Percentiles rank a stretch among this genome's conserved stretches.
phyloP scores from a whole-genome alignment of 306 rosid genomes.

The Cicer yamashitae region DNA sequence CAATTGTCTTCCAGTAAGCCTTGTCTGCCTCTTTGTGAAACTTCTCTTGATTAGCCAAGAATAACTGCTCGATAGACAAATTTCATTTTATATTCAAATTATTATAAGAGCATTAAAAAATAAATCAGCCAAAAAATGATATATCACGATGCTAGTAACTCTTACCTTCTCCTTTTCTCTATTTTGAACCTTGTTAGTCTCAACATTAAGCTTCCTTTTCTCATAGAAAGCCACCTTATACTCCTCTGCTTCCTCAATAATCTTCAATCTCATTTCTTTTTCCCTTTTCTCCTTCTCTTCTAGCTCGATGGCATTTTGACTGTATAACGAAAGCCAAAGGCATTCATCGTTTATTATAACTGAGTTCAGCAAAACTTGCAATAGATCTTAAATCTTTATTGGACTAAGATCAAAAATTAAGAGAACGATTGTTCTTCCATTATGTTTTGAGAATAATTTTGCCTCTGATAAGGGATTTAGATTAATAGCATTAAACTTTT shows the following conservation, averaged over 20 bases:
- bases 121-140: background rate
- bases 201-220: constrained; percentile 93
- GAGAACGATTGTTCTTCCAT: constrained; percentile 15
- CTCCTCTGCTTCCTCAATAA: constrained; percentile 96
- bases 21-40: constrained; percentile 98
- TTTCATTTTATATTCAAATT: constrained; percentile 19
- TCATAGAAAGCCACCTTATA: constrained; percentile 79
- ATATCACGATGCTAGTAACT: constrained; percentile 23
- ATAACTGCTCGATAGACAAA: constrained; percentile 59
- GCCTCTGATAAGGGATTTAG: constrained; percentile 20
- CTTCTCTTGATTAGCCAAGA: constrained; percentile 84
- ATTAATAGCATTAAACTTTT: background rate
- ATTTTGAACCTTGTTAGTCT: constrained; percentile 80
- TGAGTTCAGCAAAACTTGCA: constrained; percentile 31
- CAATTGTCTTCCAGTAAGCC: constrained; percentile 93
- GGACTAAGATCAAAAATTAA: constrained; percentile 20
- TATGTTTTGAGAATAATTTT: background rate
- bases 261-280: constrained; percentile 86
- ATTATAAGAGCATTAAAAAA: constrained; percentile 29
- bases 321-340: constrained; percentile 52
- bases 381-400: constrained; percentile 28
- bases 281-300: constrained; percentile 97
- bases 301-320: constrained; percentile 83
- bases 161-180: constrained; percentile 96
- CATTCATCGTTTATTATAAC: constrained; percentile 36